Evolutionary conservation across 148 eudicot species (phyloP), one percentile per base, ranked within the genome.

Genomic region (Salicornia ramosissima): DNA sequence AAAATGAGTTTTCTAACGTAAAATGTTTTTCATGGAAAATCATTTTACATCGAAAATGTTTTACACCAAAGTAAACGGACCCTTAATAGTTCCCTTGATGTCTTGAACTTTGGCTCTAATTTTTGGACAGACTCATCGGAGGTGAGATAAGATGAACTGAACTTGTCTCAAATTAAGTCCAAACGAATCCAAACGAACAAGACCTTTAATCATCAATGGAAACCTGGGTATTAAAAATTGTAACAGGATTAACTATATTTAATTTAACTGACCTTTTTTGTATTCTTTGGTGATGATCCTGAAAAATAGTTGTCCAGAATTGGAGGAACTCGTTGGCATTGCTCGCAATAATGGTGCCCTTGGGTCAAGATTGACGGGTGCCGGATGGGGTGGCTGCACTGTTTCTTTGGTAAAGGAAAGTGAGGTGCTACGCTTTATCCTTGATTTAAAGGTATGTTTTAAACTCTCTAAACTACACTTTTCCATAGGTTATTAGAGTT

Each of bases 371-470:
- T 90, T 93, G 34, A 93, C 98, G 0, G 98, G 98, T 76, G 98
- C 98, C 29, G 98, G 98, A 77, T 93, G 98, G 98, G 98, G 98
- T 68, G 98, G 98, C 54, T 93, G 97, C 76, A 85, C 87, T 6
- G 98, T 93, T 67, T 86, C 96, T 61, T 81, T 93, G 71, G 98
- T 93, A 22, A 88, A 84, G 79, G 97, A 94, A 77, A 87, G 78
- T 31, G 71, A 67, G 29, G 98, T 94, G 52, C 97, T 96, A 16
- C 88, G 90, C 36, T 94, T 94, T 57, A 94, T 94, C 67, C 92
- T 90, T 53, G 86, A 94, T 71, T 75, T 90, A 69, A 94, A 90
- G 92, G 98, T 90, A 63, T 57, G 78, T 72, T 58, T 28, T 8
- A n/a, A 36, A 36, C 40, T 36, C 5, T 36, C 40, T 36, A 36